These are phyloP conservation scores for Globisporangium mamillatum DNA, from an alignment of 352 stramenopile genomes.

Conservation along the genomic window DNA sequence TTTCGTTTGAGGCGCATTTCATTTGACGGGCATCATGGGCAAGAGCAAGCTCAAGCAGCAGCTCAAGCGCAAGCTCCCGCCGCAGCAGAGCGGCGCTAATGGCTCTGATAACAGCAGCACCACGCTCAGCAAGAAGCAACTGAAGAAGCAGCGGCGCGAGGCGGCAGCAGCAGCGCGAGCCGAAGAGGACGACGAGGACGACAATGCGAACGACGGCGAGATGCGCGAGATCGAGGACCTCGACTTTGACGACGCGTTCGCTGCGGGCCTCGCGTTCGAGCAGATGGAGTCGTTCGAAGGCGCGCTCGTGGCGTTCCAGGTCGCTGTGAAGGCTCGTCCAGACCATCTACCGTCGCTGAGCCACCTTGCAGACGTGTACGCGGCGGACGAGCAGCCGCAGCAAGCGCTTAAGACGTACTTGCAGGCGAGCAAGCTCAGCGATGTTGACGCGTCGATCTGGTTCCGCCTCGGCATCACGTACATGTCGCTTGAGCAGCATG, in stretches of 20 bases:
- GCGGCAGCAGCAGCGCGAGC: conserved; percentile 13
- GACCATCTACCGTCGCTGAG: conserved; percentile 44
- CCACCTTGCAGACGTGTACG: conserved; percentile 49
- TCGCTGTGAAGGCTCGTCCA: conserved; percentile 36
- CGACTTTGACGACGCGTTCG: conserved; percentile 54
- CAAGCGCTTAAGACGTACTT: conserved; percentile 40
- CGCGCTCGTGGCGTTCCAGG: conserved; percentile 39
- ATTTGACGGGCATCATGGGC: conserved; percentile 26
- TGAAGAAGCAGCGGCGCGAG: conserved; percentile 20
- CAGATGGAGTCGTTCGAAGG: conserved; percentile 53
- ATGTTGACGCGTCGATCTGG: conserved; percentile 51
- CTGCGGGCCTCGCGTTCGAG: conserved; percentile 62
- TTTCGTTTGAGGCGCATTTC: background rate
- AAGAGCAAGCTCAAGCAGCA: conserved; percentile 46
- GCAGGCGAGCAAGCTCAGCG: conserved; percentile 28
- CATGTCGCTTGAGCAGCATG: conserved; percentile 33
- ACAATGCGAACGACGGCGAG: conserved; percentile 24
- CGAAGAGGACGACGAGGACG: conserved; percentile 26
- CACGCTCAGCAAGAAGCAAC: conserved; percentile 20
- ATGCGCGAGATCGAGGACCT: conserved; percentile 40
- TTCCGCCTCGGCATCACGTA: conserved; percentile 45
- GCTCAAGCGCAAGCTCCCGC: conserved; percentile 22
- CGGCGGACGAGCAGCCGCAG: conserved; percentile 26
- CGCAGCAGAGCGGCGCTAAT: background rate
- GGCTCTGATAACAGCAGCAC: background rate